Percentiles rank a stretch among this genome's conserved stretches.
phyloP scores from a whole-genome alignment of 768 basidiomycete genomes.

The Macrolepiota albuminosa region DNA sequence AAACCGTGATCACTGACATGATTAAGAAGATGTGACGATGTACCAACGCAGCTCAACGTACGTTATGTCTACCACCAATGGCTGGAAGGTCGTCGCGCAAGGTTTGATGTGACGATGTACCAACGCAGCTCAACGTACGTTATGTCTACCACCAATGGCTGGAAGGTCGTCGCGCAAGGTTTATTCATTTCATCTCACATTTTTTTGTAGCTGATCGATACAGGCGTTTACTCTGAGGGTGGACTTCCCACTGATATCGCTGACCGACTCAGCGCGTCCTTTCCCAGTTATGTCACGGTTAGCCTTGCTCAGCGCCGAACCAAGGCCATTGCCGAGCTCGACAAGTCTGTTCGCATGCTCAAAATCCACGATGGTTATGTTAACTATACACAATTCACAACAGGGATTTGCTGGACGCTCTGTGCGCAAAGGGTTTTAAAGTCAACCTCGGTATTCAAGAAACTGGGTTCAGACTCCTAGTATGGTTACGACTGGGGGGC shows the following conservation, averaged over 20 bases:
- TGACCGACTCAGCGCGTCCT: constrained; percentile 44
- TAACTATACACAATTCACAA: not conserved
- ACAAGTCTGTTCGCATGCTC: constrained; percentile 35
- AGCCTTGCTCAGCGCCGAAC: constrained; percentile 27
- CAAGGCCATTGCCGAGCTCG: constrained; percentile 44
- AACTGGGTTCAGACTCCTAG: constrained; percentile 46
- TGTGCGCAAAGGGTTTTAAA: constrained; percentile 55
- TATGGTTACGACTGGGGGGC: constrained; percentile 48
- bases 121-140: constrained; percentile 44
- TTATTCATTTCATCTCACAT: not conserved
- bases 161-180: constrained; percentile 21
- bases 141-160: constrained; percentile 16
- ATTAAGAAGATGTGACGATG: constrained; percentile 55
- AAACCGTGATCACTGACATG: not conserved
- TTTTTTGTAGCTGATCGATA: not conserved
- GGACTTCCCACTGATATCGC: constrained; percentile 45
- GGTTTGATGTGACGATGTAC: constrained; percentile 49
- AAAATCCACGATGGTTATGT: not conserved
- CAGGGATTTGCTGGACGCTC: constrained; percentile 51
- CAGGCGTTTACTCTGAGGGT: constrained; percentile 41
- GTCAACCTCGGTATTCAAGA: constrained; percentile 44
- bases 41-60: constrained; percentile 47
- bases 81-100: constrained; percentile 18
- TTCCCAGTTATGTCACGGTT: constrained; percentile 32
- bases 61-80: constrained; percentile 17